phyloP scores from a whole-genome alignment of 2,329 filamentous ascomycete genomes.

The Mollisiaceae sp. region DNA sequence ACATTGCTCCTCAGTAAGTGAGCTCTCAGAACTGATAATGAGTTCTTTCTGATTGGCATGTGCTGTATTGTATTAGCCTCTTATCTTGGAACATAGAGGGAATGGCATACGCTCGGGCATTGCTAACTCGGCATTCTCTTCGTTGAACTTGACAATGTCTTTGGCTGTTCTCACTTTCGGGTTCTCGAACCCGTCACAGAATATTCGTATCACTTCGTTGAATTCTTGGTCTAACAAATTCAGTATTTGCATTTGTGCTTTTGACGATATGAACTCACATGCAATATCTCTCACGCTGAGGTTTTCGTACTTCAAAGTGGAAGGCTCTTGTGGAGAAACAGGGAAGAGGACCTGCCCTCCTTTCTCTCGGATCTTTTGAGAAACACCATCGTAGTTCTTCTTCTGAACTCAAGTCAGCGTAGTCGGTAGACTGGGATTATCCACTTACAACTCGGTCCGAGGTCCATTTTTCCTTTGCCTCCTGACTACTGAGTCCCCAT shows the following conservation, averaged over 20 bases:
- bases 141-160: constrained; percentile 37
- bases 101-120: constrained; percentile 32
- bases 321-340: not conserved
- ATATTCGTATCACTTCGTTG: constrained; percentile 10
- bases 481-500: not conserved
- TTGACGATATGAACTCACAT: not conserved
- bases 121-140: constrained; percentile 28
- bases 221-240: not conserved
- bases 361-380: constrained; percentile 20
- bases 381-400: constrained; percentile 24
- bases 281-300: not conserved
- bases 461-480: not conserved
- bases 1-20: constrained; percentile 23
- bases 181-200: constrained; percentile 27
- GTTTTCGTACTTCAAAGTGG: constrained; percentile 8
- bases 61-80: constrained; percentile 7
- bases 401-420: not conserved
- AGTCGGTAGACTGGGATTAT: not conserved
- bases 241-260: not conserved
- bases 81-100: not conserved
- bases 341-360: constrained; percentile 17
- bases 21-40: constrained; percentile 5
- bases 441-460: not conserved
- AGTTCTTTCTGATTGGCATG: constrained; percentile 18
- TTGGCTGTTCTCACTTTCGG: constrained; percentile 23